Percentiles rank a stretch among this genome's conserved stretches.
Conservation (phyloP, 2,329 filamentous ascomycete species). For the Claviceps purpurea region DNA sequence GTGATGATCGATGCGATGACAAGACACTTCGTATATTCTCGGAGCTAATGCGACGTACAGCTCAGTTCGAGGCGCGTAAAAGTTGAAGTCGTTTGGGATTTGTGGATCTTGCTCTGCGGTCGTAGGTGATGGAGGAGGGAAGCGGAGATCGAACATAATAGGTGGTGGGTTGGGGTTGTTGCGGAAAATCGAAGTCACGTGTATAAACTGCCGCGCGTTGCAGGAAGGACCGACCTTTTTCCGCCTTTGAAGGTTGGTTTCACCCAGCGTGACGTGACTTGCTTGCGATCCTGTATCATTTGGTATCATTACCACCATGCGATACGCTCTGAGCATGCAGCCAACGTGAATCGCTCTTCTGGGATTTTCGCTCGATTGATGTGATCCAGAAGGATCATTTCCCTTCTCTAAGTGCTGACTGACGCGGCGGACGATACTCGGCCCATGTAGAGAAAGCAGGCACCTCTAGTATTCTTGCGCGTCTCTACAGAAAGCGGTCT, state of each 20-base stretch:
- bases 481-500: neutral
- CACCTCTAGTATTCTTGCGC: neutral
- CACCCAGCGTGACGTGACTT: neutral
- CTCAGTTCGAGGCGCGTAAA: constrained; percentile 11
- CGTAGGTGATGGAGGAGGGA: constrained; percentile 11
- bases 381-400: neutral
- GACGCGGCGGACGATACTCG: neutral
- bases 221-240: constrained; percentile 1
- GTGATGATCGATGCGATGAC: neutral
- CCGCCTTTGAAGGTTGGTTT: neutral
- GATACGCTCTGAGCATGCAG: neutral
- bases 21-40: neutral
- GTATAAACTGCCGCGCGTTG: constrained; percentile 9
- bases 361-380: neutral
- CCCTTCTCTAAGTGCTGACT: neutral
- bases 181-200: constrained; percentile 32
- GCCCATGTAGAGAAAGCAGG: constrained; percentile 1
- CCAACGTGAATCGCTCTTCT: neutral
- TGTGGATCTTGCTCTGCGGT: constrained; percentile 11
- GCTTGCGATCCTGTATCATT: neutral
- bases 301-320: neutral
- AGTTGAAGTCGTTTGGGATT: constrained; percentile 7
- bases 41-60: constrained; percentile 6
- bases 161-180: constrained; percentile 11
- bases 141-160: constrained; percentile 10